Conservation (phyloP, 768 basidiomycete species). For the Auricularia sp. region DNA sequence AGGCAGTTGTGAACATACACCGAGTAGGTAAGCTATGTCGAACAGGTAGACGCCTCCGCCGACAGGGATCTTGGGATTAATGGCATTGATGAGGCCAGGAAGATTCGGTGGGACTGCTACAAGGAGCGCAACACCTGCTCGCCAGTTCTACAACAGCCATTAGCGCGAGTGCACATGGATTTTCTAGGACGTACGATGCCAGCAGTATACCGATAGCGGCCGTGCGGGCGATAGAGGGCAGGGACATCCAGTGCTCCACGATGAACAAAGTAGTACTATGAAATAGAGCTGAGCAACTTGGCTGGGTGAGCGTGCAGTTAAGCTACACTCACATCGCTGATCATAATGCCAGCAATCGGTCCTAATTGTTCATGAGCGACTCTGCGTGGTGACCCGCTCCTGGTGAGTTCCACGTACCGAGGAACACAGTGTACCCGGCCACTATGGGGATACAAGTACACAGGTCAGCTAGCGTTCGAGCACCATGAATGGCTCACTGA, state of each 20-base stretch:
- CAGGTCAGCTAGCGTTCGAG: too few species aligned
- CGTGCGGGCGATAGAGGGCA: constrained; percentile 72
- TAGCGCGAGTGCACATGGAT: neutral
- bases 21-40: constrained; percentile 68
- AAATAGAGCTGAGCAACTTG: neutral
- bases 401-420: constrained; percentile 31
- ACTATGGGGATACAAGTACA: constrained; percentile 16
- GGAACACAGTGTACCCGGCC: constrained; percentile 76
- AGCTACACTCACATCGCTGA: constrained; percentile 37
- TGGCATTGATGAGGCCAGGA: constrained; percentile 68
- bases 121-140: constrained; percentile 59
- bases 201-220: constrained; percentile 66
- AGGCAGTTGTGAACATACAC: constrained; percentile 34
- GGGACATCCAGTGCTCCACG: constrained; percentile 65
- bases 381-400: too few species aligned
- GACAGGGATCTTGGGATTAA: constrained; percentile 54
- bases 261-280: constrained; percentile 72
- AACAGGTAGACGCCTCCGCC: constrained; percentile 50
- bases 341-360: constrained; percentile 72
- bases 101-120: constrained; percentile 60
- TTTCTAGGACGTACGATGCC: constrained; percentile 46
- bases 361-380: too few species aligned
- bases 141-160: constrained; percentile 56
- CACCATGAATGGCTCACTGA: constrained; percentile 25
- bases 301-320: neutral